Percentiles rank a stretch among this genome's conserved stretches.
Evolutionary conservation across 352 stramenopile genomes (phyloP).

Genomic region (Phytophthora sp.): DNA sequence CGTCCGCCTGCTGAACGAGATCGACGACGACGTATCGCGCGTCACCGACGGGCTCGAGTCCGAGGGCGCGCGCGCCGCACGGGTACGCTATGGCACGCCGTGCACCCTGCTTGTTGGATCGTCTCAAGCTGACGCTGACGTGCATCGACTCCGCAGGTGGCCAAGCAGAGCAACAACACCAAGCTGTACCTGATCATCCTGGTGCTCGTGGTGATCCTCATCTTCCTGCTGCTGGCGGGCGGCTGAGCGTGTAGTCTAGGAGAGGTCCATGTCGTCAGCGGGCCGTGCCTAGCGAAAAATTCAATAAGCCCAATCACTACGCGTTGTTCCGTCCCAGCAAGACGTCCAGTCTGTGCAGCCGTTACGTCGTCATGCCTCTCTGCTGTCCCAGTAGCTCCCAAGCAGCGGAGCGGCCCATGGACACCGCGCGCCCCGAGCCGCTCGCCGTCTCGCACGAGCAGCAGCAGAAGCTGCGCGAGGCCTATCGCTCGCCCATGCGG

Average conservation of each 20-base stretch:
- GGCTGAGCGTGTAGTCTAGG: constrained; percentile 39
- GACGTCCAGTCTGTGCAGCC: too few species aligned
- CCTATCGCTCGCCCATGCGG: constrained; percentile 45
- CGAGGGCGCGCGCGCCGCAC: constrained; percentile 78
- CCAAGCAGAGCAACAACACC: constrained; percentile 95
- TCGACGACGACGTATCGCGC: constrained; percentile 86
- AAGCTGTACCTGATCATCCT: constrained; percentile 93
- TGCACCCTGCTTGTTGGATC: neutral
- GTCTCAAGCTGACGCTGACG: neutral
- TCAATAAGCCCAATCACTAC: too few species aligned
- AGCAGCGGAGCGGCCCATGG: constrained; percentile 18
- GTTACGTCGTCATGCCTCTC: constrained; percentile 33
- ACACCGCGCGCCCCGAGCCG: constrained; percentile 21
- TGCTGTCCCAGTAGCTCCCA: constrained; percentile 18
- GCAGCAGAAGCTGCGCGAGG: constrained; percentile 37
- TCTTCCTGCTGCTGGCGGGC: constrained; percentile 87
- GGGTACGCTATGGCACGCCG: too few species aligned
- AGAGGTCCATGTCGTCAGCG: constrained; percentile 23
- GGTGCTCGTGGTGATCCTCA: constrained; percentile 85
- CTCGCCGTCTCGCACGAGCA: constrained; percentile 10
- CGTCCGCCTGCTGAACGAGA: constrained; percentile 88
- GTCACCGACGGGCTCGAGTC: constrained; percentile 86
- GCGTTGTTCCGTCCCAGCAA: neutral
- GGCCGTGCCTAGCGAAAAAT: constrained; percentile 6
- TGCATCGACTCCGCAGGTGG: constrained; percentile 63